Evolutionary conservation across 2,329 filamentous ascomycete species (phyloP).

Genomic region (Sporothrix pseudoabietina): DNA sequence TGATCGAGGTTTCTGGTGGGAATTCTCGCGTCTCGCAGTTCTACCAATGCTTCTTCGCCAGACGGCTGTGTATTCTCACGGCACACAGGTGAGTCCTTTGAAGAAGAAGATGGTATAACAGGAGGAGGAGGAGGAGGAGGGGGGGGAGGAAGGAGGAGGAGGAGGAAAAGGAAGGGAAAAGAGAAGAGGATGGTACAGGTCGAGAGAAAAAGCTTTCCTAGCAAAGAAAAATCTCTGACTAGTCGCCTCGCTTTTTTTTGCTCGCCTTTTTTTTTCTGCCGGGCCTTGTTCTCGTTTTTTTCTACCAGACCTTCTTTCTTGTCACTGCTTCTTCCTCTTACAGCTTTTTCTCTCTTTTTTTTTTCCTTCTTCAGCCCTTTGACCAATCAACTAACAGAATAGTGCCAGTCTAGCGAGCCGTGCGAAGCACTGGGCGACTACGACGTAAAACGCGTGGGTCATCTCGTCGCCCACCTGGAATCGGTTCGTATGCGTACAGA

Average conservation of each 20-base stretch:
- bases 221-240: conserved; percentile 28
- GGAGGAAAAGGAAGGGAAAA: not conserved
- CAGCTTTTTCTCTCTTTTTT: conserved; percentile 16
- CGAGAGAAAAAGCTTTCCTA: conserved; percentile 23
- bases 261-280: conserved; percentile 11
- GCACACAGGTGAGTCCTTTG: conserved; percentile 29
- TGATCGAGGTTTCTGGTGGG: not conserved
- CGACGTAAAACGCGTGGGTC: not conserved
- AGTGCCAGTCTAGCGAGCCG: conserved; percentile 21
- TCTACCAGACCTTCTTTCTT: too few species aligned
- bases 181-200: conserved; percentile 2
- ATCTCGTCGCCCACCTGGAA: not conserved
- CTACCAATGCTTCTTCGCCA: conserved; percentile 33
- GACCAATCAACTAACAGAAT: conserved; percentile 22
- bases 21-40: conserved; percentile 25
- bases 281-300: not conserved
- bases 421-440: not conserved
- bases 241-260: conserved; percentile 21
- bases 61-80: conserved; percentile 27
- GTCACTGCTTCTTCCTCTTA: conserved; percentile 1
- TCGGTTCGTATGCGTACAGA: not conserved
- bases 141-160: conserved; percentile 5
- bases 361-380: not conserved
- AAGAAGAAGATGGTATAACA: conserved; percentile 27
- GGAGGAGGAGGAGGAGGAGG: not conserved